These are phyloP conservation scores for Durotheca rogersii DNA, from an alignment of 495 filamentous ascomycete species.

Conservation along the genomic window DNA sequence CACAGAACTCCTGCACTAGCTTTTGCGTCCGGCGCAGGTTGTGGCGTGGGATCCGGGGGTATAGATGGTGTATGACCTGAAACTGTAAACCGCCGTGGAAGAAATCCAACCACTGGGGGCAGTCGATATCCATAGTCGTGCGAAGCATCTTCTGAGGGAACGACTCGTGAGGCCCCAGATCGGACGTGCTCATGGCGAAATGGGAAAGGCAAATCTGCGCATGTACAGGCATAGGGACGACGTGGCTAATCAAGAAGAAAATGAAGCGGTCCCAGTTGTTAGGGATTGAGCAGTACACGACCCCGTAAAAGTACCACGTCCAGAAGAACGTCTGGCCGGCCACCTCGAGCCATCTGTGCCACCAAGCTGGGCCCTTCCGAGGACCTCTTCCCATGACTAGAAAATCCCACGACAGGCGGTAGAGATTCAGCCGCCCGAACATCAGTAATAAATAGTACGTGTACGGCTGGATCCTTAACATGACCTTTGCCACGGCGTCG, in stretches of 20 bases:
- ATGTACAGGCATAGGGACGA: slow-evolving; percentile 83
- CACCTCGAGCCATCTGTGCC: slow-evolving; percentile 86
- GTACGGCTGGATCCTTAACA: slow-evolving; percentile 75
- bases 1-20: slow-evolving; percentile 84
- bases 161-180: slow-evolving; percentile 81
- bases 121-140: slow-evolving; percentile 98
- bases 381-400: slow-evolving; percentile 76
- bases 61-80: slow-evolving; percentile 94
- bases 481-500: slow-evolving; percentile 70
- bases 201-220: slow-evolving; percentile 96
- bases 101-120: slow-evolving; percentile 92
- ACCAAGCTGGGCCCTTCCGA: slow-evolving; percentile 78
- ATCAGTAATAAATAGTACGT: slow-evolving; percentile 84
- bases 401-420: slow-evolving; percentile 79
- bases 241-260: slow-evolving; percentile 84
- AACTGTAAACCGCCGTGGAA: slow-evolving; percentile 96
- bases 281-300: slow-evolving; percentile 77
- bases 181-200: slow-evolving; percentile 94
- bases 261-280: slow-evolving; percentile 65
- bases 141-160: slow-evolving; percentile 97
- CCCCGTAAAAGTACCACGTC: slow-evolving; percentile 87
- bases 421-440: slow-evolving; percentile 92
- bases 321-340: slow-evolving; percentile 85
- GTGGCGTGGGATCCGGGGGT: slow-evolving; percentile 89
- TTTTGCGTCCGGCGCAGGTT: slow-evolving; percentile 83